These are phyloP conservation scores for Ceratocystis huliohia DNA, from an alignment of 2,329 filamentous ascomycete species.

Conservation along the genomic window DNA sequence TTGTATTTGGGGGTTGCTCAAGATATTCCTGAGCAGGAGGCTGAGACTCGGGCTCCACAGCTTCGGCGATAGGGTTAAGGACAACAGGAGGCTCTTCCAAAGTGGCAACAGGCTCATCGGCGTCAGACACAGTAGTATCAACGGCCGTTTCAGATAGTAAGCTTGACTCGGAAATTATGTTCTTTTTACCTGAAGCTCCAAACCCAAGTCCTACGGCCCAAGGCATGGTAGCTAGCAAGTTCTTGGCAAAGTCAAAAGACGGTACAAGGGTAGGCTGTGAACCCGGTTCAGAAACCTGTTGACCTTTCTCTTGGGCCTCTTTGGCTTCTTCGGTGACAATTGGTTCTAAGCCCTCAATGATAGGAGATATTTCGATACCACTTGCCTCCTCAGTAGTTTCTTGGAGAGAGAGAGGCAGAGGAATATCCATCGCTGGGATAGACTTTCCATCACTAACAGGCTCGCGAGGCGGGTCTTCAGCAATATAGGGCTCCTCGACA, in stretches of 20 bases:
- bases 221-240: constrained; percentile 12
- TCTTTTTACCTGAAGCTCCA: neutral
- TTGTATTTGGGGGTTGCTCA: neutral
- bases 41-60: neutral
- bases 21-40: neutral
- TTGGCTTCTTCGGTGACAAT: neutral
- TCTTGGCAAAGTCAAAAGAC: constrained; percentile 9
- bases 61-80: neutral
- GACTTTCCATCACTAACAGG: no score
- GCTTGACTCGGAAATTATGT: neutral
- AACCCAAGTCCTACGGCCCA: constrained; percentile 2
- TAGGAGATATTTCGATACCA: neutral
- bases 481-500: neutral
- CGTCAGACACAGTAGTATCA: no score
- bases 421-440: no score
- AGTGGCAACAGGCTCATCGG: neutral
- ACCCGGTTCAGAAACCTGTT: neutral
- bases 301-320: neutral
- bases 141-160: neutral
- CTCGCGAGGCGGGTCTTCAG: no score
- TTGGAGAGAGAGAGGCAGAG: neutral
- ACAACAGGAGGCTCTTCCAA: neutral
- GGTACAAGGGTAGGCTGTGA: constrained; percentile 7
- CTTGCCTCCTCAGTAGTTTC: neutral
- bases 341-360: neutral